Percentiles rank a stretch among this genome's conserved stretches.
Evolutionary conservation across 2,329 filamentous ascomycete species (phyloP).

Genomic region (Colletotrichum tamarilloi): DNA sequence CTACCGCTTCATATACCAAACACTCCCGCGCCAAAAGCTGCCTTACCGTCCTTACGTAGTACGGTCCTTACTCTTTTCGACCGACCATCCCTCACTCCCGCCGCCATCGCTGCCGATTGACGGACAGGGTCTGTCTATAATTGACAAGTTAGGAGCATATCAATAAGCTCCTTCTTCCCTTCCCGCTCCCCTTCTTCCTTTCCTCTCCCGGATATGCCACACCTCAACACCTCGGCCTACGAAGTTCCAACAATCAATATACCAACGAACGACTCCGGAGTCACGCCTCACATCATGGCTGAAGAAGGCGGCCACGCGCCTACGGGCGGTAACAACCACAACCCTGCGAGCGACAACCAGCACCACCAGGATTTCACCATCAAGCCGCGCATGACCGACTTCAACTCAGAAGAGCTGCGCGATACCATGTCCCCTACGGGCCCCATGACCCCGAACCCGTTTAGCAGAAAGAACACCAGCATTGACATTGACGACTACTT

Average conservation of each 20-base stretch:
- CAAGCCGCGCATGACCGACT: slow-evolving; percentile 24
- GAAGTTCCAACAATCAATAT: slow-evolving; percentile 29
- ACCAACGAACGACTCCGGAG: slow-evolving; percentile 1
- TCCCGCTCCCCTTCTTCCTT: neutral
- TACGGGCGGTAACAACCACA: slow-evolving; percentile 4
- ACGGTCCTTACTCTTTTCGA: neutral
- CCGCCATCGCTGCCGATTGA: neutral
- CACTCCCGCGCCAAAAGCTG: slow-evolving; percentile 3
- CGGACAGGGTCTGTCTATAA: neutral
- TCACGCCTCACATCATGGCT: slow-evolving; percentile 24
- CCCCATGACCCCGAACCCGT: slow-evolving; percentile 44
- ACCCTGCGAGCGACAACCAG: slow-evolving; percentile 20
- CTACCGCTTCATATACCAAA: slow-evolving; percentile 24
- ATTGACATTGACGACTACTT: slow-evolving; percentile 72
- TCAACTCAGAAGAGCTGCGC: slow-evolving; percentile 37
- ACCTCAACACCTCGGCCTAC: neutral
- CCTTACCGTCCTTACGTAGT: neutral
- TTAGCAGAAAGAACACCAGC: slow-evolving; percentile 46
- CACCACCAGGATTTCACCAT: slow-evolving; percentile 8
- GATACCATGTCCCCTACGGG: slow-evolving; percentile 45
- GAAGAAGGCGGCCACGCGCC: slow-evolving; percentile 29
- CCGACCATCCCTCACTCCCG: slow-evolving; percentile 11
- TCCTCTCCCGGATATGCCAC: slow-evolving; percentile 12
- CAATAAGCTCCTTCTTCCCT: neutral
- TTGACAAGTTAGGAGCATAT: neutral